A percentile compares a stretch with the other conserved stretches of the same genome.
Evolutionary conservation across 495 filamentous ascomycete genomes (phyloP).

Genomic region (Amphirosellinia nigrospora): DNA sequence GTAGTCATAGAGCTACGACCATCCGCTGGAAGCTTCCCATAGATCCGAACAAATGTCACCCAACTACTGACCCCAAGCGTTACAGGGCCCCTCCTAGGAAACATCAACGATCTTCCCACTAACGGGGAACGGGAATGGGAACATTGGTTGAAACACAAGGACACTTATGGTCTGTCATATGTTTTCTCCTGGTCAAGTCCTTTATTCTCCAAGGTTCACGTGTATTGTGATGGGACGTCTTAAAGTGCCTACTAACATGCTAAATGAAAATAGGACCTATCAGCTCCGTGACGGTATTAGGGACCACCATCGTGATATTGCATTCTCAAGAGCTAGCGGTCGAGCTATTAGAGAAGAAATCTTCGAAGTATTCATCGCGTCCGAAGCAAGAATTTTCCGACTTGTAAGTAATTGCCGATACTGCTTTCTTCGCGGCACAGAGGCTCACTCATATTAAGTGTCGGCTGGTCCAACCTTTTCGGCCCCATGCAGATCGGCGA

Average conservation of each 20-base stretch:
- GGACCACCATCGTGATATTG: conserved; percentile 51
- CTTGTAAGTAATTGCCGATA: neutral
- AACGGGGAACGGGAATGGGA: conserved; percentile 42
- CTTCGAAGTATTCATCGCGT: conserved; percentile 47
- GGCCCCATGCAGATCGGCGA: conserved; percentile 41
- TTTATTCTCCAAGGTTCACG: neutral
- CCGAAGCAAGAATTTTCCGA: conserved; percentile 30
- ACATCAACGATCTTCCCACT: conserved; percentile 48
- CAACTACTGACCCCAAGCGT: neutral
- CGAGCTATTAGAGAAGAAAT: conserved; percentile 52
- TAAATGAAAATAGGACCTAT: conserved; percentile 43
- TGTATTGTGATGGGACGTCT: neutral
- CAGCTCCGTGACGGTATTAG: conserved; percentile 54
- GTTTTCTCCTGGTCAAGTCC: neutral
- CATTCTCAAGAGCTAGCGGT: conserved; percentile 49
- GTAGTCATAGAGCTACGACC: neutral
- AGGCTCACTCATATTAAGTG: neutral
- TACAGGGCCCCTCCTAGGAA: conserved; percentile 47
- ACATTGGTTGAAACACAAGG: conserved; percentile 57
- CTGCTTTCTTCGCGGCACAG: neutral
- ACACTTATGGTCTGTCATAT: conserved; percentile 42
- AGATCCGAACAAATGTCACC: neutral
- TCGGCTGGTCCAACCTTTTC: conserved; percentile 39
- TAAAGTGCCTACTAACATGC: neutral
- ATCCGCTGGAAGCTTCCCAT: neutral